Evolutionary conservation across 345 rosid genomes (phyloP), one percentile per base, ranked within the genome.

Genomic region (Sapria himalayana): DNA sequence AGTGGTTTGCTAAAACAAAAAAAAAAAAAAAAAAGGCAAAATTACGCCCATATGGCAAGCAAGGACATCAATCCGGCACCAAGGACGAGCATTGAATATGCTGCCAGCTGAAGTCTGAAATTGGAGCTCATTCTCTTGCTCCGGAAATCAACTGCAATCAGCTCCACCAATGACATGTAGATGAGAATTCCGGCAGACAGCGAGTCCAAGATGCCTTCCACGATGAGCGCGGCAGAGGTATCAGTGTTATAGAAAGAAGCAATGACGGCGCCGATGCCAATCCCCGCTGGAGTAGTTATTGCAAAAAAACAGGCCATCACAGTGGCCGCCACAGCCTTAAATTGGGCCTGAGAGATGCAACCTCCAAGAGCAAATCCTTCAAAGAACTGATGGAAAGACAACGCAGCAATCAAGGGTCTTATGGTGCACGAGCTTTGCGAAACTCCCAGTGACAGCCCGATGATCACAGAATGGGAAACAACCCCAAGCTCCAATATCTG

Each of bases 301-400:
- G 79, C 72, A 1, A 89, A 89, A 41, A 82, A 82, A 24, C 70
- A 71, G 1, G 81, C 86, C 98, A 82, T 79, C 12, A 72, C 0
- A 1, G 70, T 31, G 2, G 86, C 58, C 5, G 86, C 67, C 0
- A 35, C 23, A 0, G 56, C 55, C 51, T 63, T 74, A 56, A 79
- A 69, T 24, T 61, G 69, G 1, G 98, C 95, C 57, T 82, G 92
- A 3, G 92, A 69, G 2, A 79, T 69, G 70, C 95, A 89, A 22
- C 98, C 98, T 31, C 92, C 95, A 0, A 82, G 81, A 0, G 95
- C 93, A 15, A 84, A 72, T 17, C 95, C 98, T 73, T 89, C 98
- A n/a, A 89, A 89, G 66, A 89, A 79, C 21, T 82, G 98, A 43
- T 89, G 98, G 54, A 76, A 89, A 22, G 93, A 76, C 32, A 82